Conservation (phyloP, 768 basidiomycete genomes). For the Chalciporus chontae region DNA sequence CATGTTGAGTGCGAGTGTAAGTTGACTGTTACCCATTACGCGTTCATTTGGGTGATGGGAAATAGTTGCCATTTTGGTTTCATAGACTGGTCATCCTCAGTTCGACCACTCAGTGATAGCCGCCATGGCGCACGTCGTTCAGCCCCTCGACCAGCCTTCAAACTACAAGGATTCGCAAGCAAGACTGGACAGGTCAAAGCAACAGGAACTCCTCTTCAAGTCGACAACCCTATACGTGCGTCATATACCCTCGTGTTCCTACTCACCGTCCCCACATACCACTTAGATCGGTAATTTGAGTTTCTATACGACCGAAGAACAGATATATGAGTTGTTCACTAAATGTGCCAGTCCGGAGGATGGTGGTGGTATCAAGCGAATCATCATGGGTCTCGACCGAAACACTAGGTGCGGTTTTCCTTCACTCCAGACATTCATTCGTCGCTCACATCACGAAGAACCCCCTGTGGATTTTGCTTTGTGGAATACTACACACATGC, state of each 20-base stretch:
- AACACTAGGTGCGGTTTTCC: slow-evolving; percentile 63
- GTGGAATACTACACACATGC: slow-evolving; percentile 94
- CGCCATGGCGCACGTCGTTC: slow-evolving; percentile 82
- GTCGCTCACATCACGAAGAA: slow-evolving; percentile 43
- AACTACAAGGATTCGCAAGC: slow-evolving; percentile 95
- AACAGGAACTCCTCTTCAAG: slow-evolving; percentile 76
- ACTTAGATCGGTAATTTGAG: slow-evolving; percentile 84
- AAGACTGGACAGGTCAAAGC: slow-evolving; percentile 72
- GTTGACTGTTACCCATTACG: slow-evolving; percentile 28
- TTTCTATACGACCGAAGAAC: slow-evolving; percentile 94
- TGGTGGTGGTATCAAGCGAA: slow-evolving; percentile 86
- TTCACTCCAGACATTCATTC: not conserved
- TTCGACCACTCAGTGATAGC: not conserved
- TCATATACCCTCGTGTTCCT: slow-evolving; percentile 8
- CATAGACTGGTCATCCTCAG: no score
- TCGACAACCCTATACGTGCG: slow-evolving; percentile 91
- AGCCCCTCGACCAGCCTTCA: slow-evolving; percentile 86
- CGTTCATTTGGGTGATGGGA: slow-evolving; percentile 29
- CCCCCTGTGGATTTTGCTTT: slow-evolving; percentile 93
- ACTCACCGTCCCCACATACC: slow-evolving; percentile 16
- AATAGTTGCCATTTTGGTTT: slow-evolving; percentile 28
- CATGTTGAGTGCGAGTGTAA: slow-evolving; percentile 45
- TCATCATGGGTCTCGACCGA: slow-evolving; percentile 93
- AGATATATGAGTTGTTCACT: slow-evolving; percentile 90
- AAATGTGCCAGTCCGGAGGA: slow-evolving; percentile 87